phyloP scores from a whole-genome alignment of 2,329 filamentous ascomycete genomes.

The Sclerotinia subarctica region DNA sequence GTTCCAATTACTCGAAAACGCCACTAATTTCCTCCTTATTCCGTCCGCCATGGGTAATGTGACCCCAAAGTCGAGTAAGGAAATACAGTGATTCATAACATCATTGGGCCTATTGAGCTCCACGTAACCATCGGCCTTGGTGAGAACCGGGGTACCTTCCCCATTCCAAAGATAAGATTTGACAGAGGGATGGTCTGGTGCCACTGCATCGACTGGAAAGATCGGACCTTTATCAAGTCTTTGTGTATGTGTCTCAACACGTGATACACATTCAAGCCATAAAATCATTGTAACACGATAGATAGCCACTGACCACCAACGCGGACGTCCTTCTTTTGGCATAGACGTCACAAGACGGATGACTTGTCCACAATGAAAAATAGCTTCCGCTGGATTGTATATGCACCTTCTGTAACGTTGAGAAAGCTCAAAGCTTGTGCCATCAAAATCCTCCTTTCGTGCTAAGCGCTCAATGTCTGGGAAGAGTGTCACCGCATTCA shows the following conservation, averaged over 20 bases:
- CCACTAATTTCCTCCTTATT: slow-evolving; percentile 51
- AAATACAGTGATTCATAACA: slow-evolving; percentile 50
- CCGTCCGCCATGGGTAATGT: slow-evolving; percentile 53
- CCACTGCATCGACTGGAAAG: slow-evolving; percentile 50
- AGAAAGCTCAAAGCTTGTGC: slow-evolving; percentile 49
- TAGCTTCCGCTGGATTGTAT: slow-evolving; percentile 58
- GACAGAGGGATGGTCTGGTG: slow-evolving; percentile 50
- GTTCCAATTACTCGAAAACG: slow-evolving; percentile 39
- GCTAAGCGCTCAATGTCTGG: slow-evolving; percentile 65
- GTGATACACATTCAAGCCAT: slow-evolving; percentile 59
- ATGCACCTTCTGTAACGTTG: slow-evolving; percentile 62
- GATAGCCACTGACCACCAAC: slow-evolving; percentile 68
- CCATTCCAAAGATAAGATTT: slow-evolving; percentile 51
- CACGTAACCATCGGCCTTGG: slow-evolving; percentile 46
- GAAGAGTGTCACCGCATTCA: slow-evolving; percentile 67
- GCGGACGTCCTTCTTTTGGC: slow-evolving; percentile 57
- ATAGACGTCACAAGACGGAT: slow-evolving; percentile 59
- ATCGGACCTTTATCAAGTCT: slow-evolving; percentile 39
- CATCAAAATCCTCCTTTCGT: slow-evolving; percentile 56
- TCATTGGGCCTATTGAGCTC: slow-evolving; percentile 47
- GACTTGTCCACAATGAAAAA: slow-evolving; percentile 67
- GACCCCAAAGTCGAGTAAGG: slow-evolving; percentile 51
- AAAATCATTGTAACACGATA: slow-evolving; percentile 64
- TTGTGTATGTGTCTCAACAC: slow-evolving; percentile 43
- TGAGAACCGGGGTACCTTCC: slow-evolving; percentile 51